These are phyloP conservation scores for Fomitopsis schrenkii DNA, from an alignment of 1,284 basidiomycete genomes.

Conservation along the genomic window DNA sequence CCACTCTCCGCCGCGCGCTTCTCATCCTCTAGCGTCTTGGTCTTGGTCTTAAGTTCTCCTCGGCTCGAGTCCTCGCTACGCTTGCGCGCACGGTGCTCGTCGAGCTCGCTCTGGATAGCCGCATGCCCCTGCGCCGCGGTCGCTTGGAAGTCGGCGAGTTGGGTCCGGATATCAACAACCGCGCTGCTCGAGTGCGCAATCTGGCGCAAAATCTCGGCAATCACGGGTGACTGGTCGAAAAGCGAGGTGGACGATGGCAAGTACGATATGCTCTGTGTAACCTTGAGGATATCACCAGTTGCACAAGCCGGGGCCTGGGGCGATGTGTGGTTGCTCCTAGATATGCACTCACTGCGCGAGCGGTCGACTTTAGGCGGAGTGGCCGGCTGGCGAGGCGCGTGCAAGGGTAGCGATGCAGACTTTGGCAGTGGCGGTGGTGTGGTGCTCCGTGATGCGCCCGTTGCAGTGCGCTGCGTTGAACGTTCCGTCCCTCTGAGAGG, in stretches of 20 bases:
- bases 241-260: conserved; percentile 23
- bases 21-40: conserved; percentile 83
- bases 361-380: conserved; percentile 24
- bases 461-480: conserved; percentile 35
- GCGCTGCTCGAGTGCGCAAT: conserved; percentile 66
- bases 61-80: conserved; percentile 81
- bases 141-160: conserved; percentile 68
- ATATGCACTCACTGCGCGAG: conserved; percentile 3
- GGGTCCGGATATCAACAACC: conserved; percentile 70
- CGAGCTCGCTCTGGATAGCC: conserved; percentile 69
- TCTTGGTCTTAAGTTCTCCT: conserved; percentile 74
- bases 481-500: conserved; percentile 57
- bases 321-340: conserved; percentile 15
- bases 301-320: conserved; percentile 18
- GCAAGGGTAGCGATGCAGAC: conserved; percentile 72
- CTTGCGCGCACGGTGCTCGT: conserved; percentile 71
- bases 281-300: conserved; percentile 14
- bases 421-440: conserved; percentile 82
- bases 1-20: conserved; percentile 78
- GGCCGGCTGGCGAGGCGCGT: conserved; percentile 42
- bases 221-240: conserved; percentile 67
- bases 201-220: conserved; percentile 76
- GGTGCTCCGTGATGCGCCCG: conserved; percentile 44
- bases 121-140: conserved; percentile 60
- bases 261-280: conserved; percentile 13